Percentiles rank a stretch among this genome's conserved stretches.
phyloP scores from a whole-genome alignment of 805 yeast genomes.

The Ogataea thermomethanolica region DNA sequence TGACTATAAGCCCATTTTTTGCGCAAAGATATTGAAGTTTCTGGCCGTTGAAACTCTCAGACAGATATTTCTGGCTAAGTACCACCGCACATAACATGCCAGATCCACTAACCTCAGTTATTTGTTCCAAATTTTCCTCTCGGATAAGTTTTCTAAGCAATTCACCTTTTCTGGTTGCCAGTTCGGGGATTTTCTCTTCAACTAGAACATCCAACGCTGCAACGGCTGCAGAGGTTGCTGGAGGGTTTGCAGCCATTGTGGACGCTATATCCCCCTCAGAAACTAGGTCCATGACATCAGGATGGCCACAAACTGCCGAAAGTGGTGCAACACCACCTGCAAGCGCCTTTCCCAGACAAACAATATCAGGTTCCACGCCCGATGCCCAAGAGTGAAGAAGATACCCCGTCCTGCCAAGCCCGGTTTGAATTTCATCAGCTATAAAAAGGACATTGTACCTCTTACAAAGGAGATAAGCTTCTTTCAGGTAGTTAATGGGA shows the following conservation, averaged over 20 bases:
- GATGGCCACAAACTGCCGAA: conserved; percentile 25
- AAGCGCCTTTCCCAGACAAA: conserved; percentile 29
- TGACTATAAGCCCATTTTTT: conserved; percentile 23
- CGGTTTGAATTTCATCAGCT: conserved; percentile 32
- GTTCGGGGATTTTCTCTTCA: conserved; percentile 21
- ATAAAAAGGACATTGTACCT: conserved; percentile 26
- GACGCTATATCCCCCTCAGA: conserved; percentile 27
- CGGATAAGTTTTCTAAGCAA: conserved; percentile 16
- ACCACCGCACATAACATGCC: conserved; percentile 27
- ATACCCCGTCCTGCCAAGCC: conserved; percentile 28
- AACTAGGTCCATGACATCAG: conserved; percentile 24
- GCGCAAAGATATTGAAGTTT: conserved; percentile 25
- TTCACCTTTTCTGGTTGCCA: conserved; percentile 20
- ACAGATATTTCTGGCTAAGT: conserved; percentile 12
- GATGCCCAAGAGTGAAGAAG: conserved; percentile 19
- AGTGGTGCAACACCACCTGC: conserved; percentile 28
- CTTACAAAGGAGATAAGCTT: conserved; percentile 24
- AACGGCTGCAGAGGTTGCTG: conserved; percentile 29
- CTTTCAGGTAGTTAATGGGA: conserved; percentile 22
- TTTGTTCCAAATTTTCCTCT: conserved; percentile 16
- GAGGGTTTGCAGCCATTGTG: conserved; percentile 31
- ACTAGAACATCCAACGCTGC: conserved; percentile 29
- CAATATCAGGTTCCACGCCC: conserved; percentile 26
- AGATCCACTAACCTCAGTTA: conserved; percentile 21
- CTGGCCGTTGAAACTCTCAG: conserved; percentile 16